Evolutionary conservation across 2,329 filamentous ascomycete species (phyloP), one percentile per base, ranked within the genome.

Genomic region (Colletotrichum tofieldiae): DNA sequence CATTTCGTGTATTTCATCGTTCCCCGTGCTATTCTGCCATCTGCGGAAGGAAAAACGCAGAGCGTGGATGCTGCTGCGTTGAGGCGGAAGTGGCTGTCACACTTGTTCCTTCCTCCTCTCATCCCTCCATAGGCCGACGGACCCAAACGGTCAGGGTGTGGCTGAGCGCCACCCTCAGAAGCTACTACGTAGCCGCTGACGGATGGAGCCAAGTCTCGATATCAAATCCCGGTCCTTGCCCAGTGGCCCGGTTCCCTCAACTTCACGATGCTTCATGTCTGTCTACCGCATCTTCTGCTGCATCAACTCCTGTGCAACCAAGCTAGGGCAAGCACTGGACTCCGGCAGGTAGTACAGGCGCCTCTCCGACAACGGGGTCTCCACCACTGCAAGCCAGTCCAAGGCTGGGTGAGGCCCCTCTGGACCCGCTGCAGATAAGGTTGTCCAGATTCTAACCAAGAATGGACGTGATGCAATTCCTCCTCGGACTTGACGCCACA

Each of bases 381-480:
- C 66, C 59, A 52, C 47, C 49, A 54, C 49, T 39, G 47, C 6
- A 29, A 61, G 32, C 20, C 41, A 45, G 55, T 29, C 45, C n/a
- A 41, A 9, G 49, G 23, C 60, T 58, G n/a, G 20, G 23, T 14
- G 26, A 54, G 47, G 32, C 45, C 45, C 32, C 47, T 62, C n/a
- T 37, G 59, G 32, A 39, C 32, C 65, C 59, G 39, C 65, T 54
- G 52, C 59, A 69, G 65, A 72, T 72, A 64, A 69, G 65, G 52
- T 65, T 69, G 65, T 35, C 59, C 54, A 59, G 32, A 47, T 72
- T 64, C 54, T 60, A 54, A 55, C 54, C 56, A 54, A 60, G 70
- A 65, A 59, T 56, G 54, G 54, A 69, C 29, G 59, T 35, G 65
- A 64, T 63, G 58, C 29, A 49, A 35, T 63, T 52, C 59, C 41